Conservation (phyloP, 73 alveolate species). For the Paramecium octaurelia region DNA sequence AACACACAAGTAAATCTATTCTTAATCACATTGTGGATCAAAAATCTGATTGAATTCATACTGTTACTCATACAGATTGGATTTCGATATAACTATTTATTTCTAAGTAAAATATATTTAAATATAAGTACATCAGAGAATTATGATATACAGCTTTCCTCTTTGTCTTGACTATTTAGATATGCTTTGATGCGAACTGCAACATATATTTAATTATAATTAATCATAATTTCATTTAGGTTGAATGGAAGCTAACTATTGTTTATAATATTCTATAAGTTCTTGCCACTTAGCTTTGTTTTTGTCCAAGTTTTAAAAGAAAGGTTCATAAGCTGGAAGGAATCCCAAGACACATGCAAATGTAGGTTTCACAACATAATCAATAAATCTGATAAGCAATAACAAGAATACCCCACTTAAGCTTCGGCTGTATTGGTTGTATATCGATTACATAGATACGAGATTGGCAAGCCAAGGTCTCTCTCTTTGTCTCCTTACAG, state of each 20-base stretch:
- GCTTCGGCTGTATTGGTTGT: conserved; percentile 84
- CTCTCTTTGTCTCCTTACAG: conserved; percentile 78
- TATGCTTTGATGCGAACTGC: not conserved
- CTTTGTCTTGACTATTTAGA: not conserved
- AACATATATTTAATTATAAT: conserved; percentile 18
- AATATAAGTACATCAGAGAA: not conserved
- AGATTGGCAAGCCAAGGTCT: conserved; percentile 74
- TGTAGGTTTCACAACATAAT: conserved; percentile 59
- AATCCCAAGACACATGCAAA: conserved; percentile 8
- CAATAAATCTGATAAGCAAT: conserved; percentile 17
- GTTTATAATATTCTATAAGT: conserved; percentile 19
- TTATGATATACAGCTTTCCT: not conserved
- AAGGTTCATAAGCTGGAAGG: conserved; percentile 45
- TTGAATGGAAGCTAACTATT: conserved; percentile 46
- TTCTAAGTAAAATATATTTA: not conserved
- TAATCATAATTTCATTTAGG: conserved; percentile 42
- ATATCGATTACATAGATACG: conserved; percentile 85
- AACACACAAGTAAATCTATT: not conserved
- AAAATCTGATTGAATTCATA: not conserved
- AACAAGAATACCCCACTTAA: conserved; percentile 68
- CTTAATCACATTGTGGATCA: not conserved
- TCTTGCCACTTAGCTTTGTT: conserved; percentile 54
- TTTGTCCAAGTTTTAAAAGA: conserved; percentile 43
- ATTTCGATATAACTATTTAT: not conserved
- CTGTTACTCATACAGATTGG: not conserved